Evolutionary conservation across 805 yeast species (phyloP).

Genomic region (Metschnikowia kunwiensis): DNA sequence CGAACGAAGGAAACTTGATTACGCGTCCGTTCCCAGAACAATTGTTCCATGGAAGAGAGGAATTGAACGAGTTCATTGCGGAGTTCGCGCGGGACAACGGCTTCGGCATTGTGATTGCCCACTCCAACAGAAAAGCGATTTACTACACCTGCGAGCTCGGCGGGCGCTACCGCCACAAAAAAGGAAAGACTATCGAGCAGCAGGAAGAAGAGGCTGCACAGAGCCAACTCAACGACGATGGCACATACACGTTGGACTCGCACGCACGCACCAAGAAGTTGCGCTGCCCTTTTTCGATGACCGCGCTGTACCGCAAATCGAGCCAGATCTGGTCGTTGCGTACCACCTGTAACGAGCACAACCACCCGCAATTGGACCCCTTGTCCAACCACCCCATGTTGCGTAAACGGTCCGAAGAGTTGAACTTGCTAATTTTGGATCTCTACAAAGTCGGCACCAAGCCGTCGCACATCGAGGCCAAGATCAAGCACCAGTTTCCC

Average conservation of each 20-base stretch:
- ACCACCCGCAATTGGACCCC: slow-evolving; percentile 57
- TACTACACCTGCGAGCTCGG: slow-evolving; percentile 60
- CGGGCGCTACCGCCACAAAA: slow-evolving; percentile 53
- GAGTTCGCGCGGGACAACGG: slow-evolving; percentile 58
- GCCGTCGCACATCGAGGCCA: slow-evolving; percentile 52
- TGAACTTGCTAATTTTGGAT: slow-evolving; percentile 49
- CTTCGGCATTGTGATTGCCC: slow-evolving; percentile 58
- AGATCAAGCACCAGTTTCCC: slow-evolving; percentile 49
- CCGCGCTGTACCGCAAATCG: slow-evolving; percentile 50
- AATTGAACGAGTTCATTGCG: slow-evolving; percentile 50
- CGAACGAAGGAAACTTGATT: slow-evolving; percentile 48
- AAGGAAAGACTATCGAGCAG: slow-evolving; percentile 26
- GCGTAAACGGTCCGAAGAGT: slow-evolving; percentile 51
- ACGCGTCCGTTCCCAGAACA: slow-evolving; percentile 55
- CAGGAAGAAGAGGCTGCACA: slow-evolving; percentile 22
- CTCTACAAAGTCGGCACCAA: slow-evolving; percentile 54
- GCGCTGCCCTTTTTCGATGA: slow-evolving; percentile 58
- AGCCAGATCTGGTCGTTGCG: slow-evolving; percentile 50
- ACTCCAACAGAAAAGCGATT: slow-evolving; percentile 55
- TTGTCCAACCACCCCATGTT: slow-evolving; percentile 55
- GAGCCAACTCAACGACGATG: slow-evolving; percentile 25
- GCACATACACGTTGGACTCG: slow-evolving; percentile 37
- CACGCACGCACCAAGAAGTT: slow-evolving; percentile 49
- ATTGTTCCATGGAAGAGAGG: slow-evolving; percentile 47
- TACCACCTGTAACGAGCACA: slow-evolving; percentile 55